phyloP scores from a whole-genome alignment of 495 filamentous ascomycete genomes.

The Daldinia loculata region DNA sequence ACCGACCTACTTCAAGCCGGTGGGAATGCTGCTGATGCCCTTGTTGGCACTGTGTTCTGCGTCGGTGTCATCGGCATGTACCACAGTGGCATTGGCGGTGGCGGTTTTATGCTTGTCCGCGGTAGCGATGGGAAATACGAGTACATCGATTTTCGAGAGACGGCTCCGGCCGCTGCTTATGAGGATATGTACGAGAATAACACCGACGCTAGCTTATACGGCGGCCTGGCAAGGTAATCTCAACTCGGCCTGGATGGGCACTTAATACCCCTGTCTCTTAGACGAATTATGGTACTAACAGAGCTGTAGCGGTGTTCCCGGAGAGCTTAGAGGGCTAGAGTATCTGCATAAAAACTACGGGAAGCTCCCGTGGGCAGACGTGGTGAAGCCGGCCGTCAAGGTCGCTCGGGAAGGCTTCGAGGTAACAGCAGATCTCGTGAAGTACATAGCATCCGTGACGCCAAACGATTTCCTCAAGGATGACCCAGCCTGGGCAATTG shows the following conservation, averaged over 20 bases:
- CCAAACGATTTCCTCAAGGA: constrained; percentile 52
- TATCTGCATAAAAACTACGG: constrained; percentile 78
- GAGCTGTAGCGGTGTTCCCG: constrained; percentile 70
- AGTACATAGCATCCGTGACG: constrained; percentile 61
- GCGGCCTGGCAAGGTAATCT: constrained; percentile 68
- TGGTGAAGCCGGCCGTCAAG: constrained; percentile 71
- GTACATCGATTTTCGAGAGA: constrained; percentile 82
- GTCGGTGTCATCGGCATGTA: constrained; percentile 77
- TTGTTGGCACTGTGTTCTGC: constrained; percentile 69
- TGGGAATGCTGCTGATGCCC: constrained; percentile 74
- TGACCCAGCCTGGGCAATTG: constrained; percentile 76
- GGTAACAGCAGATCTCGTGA: constrained; percentile 68
- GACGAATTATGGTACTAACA: constrained; percentile 8
- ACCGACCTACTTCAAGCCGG: constrained; percentile 69
- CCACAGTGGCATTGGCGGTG: constrained; percentile 79
- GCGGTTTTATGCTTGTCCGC: constrained; percentile 81
- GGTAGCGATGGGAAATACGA: constrained; percentile 67
- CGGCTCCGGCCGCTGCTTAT: constrained; percentile 76
- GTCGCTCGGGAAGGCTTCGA: constrained; percentile 76
- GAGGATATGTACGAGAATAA: constrained; percentile 79
- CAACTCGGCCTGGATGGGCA: not conserved
- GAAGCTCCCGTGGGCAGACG: constrained; percentile 69
- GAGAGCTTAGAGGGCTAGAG: constrained; percentile 78
- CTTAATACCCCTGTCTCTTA: not conserved
- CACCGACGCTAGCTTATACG: constrained; percentile 49